These are phyloP conservation scores for Carex pumila DNA, from an alignment of 176 grass and related monocot genomes.

Conservation along the genomic window DNA sequence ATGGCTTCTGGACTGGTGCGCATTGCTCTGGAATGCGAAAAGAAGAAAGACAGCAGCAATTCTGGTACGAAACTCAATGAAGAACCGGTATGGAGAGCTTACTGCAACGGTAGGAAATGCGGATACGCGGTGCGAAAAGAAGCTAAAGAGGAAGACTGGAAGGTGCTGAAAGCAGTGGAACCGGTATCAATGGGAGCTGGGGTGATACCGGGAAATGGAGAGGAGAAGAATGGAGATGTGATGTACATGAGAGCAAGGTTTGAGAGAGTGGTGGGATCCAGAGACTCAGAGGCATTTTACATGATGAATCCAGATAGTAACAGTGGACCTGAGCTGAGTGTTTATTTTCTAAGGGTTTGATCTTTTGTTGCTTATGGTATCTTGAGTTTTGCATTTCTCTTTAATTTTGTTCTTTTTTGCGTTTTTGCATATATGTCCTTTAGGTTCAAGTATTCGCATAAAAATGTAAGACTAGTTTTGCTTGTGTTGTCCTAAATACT, in stretches of 20 bases:
- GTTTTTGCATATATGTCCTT: slow-evolving; percentile 13
- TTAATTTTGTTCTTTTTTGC: slow-evolving; percentile 5
- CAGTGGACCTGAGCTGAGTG: slow-evolving; percentile 70
- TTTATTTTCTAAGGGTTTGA: slow-evolving; percentile 96
- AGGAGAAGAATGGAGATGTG: slow-evolving; percentile 51
- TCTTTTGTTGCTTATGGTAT: background rate
- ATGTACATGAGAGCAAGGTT: slow-evolving; percentile 99
- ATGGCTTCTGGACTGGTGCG: slow-evolving; percentile 89
- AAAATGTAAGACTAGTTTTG: background rate
- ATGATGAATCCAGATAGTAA: slow-evolving; percentile 92
- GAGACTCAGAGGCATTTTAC: slow-evolving; percentile 95
- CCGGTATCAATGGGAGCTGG: slow-evolving; percentile 84
- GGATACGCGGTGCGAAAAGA: slow-evolving; percentile 65
- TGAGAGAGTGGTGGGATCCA: slow-evolving; percentile 83
- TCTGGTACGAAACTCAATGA: slow-evolving; percentile 36
- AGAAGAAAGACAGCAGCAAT: slow-evolving; percentile 17
- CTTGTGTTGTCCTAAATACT: background rate
- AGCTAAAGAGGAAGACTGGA: slow-evolving; percentile 49
- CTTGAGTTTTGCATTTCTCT: slow-evolving; percentile 20
- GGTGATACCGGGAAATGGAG: slow-evolving; percentile 56
- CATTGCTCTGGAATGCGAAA: slow-evolving; percentile 76
- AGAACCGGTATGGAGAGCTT: slow-evolving; percentile 76
- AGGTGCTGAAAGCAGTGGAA: slow-evolving; percentile 59
- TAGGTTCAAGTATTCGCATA: background rate
- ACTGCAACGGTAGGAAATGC: slow-evolving; percentile 73